Evolutionary conservation across 768 basidiomycete genomes (phyloP).

Genomic region (Myochromella boudieri): DNA sequence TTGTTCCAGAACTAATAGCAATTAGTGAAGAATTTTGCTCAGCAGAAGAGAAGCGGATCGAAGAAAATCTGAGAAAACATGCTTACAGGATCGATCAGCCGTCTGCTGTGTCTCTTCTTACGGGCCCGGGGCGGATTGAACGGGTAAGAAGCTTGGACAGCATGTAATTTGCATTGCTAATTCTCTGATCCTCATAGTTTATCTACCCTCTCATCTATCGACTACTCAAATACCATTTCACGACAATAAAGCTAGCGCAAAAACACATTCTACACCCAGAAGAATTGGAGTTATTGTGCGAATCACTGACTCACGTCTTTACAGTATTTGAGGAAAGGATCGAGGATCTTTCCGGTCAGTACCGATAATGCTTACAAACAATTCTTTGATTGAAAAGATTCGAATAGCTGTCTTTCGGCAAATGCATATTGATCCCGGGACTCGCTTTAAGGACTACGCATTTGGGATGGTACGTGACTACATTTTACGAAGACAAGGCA

Average conservation of each 20-base stretch:
- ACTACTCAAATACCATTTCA: background rate
- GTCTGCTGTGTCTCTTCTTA: background rate
- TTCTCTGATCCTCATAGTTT: no score
- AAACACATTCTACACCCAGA: background rate
- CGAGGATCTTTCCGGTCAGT: conserved; percentile 3
- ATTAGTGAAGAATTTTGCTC: background rate
- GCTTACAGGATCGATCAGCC: background rate
- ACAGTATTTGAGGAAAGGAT: background rate
- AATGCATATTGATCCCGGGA: background rate
- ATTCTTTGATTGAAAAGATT: background rate
- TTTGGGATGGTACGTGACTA: conserved; percentile 6
- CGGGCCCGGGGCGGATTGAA: background rate
- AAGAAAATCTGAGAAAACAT: background rate
- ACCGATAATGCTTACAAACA: background rate
- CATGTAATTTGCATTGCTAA: no score
- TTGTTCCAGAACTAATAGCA: background rate
- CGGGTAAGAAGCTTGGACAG: background rate
- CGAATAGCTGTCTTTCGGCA: conserved; percentile 6
- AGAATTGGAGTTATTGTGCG: background rate
- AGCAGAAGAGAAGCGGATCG: background rate
- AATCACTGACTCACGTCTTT: background rate
- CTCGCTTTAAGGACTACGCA: conserved; percentile 3
- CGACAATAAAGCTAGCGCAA: conserved; percentile 1
- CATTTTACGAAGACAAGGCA: background rate
- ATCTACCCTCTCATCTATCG: conserved; percentile 6